phyloP scores from a whole-genome alignment of 139 green algal species.

The Edaphochlamys debaryana region DNA sequence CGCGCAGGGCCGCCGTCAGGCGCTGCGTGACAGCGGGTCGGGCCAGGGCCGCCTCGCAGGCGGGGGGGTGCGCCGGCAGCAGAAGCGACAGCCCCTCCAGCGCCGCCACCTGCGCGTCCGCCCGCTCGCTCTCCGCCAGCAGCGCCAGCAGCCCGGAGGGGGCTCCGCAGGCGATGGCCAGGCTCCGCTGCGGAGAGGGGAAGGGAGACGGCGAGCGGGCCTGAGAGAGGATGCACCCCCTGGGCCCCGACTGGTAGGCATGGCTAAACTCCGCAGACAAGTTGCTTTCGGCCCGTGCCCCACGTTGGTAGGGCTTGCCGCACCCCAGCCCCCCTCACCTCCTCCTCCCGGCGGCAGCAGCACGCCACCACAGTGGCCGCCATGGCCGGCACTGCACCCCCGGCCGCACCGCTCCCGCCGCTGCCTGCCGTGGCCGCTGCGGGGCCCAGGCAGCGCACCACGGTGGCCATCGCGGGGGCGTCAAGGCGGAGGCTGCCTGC shows the following conservation, averaged over 20 bases:
- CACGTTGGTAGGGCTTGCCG: too few species aligned
- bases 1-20: slow-evolving; percentile 5
- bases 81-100: slow-evolving; percentile 28
- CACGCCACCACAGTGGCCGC: slow-evolving; percentile 32
- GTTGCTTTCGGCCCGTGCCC: background rate
- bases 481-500: background rate
- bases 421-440: background rate
- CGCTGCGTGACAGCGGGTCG: background rate
- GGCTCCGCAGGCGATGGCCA: background rate
- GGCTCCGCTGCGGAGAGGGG: background rate
- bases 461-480: background rate
- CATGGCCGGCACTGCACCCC: background rate
- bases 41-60: slow-evolving; percentile 7
- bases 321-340: too few species aligned
- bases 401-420: too few species aligned
- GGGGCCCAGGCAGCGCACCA: slow-evolving; percentile 19
- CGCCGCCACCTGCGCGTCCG: slow-evolving; percentile 30
- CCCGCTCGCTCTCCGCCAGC: slow-evolving; percentile 15
- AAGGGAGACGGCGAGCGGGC: background rate
- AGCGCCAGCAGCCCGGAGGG: slow-evolving; percentile 4
- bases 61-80: slow-evolving; percentile 15
- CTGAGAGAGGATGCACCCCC: too few species aligned
- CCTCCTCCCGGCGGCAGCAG: slow-evolving; percentile 20
- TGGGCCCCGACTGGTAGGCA: background rate
- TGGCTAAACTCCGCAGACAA: background rate